Percentiles rank a stretch among this genome's conserved stretches.
Conservation (phyloP, 2,329 filamentous ascomycete genomes). For the Pestalotiopsis sp. region DNA sequence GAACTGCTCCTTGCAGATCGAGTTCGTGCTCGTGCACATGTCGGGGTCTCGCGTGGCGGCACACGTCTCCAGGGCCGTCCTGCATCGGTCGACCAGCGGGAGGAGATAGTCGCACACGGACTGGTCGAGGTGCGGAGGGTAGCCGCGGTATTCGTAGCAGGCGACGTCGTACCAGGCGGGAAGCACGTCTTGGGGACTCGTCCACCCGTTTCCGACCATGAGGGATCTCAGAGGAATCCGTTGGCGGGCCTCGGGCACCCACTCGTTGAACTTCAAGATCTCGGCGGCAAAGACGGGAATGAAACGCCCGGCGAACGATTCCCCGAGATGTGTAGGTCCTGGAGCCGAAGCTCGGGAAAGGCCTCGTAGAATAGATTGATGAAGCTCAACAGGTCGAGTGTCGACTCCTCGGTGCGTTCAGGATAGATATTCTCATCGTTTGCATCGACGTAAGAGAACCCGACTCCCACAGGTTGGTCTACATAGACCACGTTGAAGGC, state of each 20-base stretch:
- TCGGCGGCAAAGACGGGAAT: neutral
- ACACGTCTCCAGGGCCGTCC: neutral
- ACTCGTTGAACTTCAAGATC: neutral
- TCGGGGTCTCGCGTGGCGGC: neutral
- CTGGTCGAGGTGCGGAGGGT: neutral
- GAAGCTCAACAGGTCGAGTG: neutral
- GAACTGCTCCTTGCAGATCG: neutral
- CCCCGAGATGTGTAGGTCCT: neutral
- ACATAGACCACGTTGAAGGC: conserved; percentile 45
- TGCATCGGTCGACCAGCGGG: neutral
- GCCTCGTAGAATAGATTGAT: neutral
- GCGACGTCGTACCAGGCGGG: neutral
- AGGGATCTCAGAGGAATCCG: neutral
- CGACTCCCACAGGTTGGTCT: conserved; percentile 39
- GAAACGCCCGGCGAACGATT: neutral
- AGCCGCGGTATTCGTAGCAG: neutral
- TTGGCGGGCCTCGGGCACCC: neutral
- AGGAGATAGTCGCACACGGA: neutral
- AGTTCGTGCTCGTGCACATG: neutral
- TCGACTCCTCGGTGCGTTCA: neutral
- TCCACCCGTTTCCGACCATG: neutral
- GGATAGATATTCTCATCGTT: neutral
- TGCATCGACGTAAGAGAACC: conserved; percentile 40
- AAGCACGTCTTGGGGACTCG: neutral
- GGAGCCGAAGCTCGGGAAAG: neutral